Percentiles rank a stretch among this genome's conserved stretches.
Conservation (phyloP, 768 basidiomycete species). For the Xerocomus spinulosus region DNA sequence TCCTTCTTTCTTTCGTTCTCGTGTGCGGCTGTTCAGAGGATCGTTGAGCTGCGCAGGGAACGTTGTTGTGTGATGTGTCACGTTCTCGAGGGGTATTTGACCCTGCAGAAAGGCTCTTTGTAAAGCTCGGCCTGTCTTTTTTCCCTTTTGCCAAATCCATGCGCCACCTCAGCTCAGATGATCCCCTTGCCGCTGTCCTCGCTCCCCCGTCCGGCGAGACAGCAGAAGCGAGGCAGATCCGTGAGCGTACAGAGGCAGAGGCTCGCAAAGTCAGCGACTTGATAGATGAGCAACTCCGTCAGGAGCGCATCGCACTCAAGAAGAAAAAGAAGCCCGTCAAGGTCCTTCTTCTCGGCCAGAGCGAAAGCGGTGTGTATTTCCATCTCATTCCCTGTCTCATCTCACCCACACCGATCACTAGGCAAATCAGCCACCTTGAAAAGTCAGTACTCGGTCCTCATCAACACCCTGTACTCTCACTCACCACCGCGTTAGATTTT, state of each 20-base stretch:
- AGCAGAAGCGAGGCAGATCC: slow-evolving; percentile 45
- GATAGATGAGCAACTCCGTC: slow-evolving; percentile 70
- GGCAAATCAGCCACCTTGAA: slow-evolving; percentile 77
- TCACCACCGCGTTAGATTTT: slow-evolving; percentile 45
- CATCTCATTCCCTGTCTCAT: not conserved
- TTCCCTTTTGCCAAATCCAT: no score
- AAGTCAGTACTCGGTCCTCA: slow-evolving; percentile 42
- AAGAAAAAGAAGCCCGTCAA: slow-evolving; percentile 68
- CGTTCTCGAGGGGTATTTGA: no score
- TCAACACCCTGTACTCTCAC: no score
- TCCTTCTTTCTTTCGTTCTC: not conserved
- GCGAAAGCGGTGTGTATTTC: slow-evolving; percentile 52
- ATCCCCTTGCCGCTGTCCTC: slow-evolving; percentile 57
- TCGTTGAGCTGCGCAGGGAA: no score
- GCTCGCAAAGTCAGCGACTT: slow-evolving; percentile 63
- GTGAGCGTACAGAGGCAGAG: slow-evolving; percentile 59
- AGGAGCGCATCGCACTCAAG: slow-evolving; percentile 53
- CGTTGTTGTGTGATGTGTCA: no score
- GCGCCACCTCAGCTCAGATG: slow-evolving; percentile 41
- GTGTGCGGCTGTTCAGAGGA: slow-evolving; percentile 43
- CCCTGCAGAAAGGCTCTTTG: no score
- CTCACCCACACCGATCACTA: slow-evolving; percentile 7
- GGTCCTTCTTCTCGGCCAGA: slow-evolving; percentile 70
- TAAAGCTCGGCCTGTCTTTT: no score
- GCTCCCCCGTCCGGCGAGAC: slow-evolving; percentile 66